Evolutionary conservation across 2,329 filamentous ascomycete species (phyloP).

Genomic region (Thelonectria discophora): DNA sequence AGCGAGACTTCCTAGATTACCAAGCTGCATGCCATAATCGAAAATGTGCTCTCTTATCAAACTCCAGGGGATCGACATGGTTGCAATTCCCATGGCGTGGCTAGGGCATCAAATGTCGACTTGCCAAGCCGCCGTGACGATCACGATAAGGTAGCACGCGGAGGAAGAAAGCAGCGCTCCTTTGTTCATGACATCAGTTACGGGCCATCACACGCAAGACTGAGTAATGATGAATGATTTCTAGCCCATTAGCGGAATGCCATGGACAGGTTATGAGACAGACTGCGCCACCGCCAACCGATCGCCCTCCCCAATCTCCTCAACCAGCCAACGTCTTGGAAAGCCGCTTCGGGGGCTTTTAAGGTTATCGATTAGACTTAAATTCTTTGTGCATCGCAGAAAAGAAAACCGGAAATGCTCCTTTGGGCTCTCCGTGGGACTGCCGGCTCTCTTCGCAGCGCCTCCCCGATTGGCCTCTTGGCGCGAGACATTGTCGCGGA

Average conservation of each 20-base stretch:
- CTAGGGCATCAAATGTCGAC: background rate
- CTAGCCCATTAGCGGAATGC: conserved; percentile 8
- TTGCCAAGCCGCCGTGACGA: conserved; percentile 12
- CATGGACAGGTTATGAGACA: conserved; percentile 9
- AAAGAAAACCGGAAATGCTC: background rate
- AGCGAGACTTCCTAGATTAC: background rate
- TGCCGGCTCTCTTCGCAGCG: background rate
- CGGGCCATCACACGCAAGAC: background rate
- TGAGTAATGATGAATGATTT: too few species aligned
- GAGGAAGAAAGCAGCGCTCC: background rate
- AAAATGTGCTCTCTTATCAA: conserved; percentile 12
- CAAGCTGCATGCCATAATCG: background rate
- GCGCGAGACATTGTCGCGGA: background rate
- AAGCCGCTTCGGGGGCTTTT: conserved; percentile 14
- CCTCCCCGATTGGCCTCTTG: background rate
- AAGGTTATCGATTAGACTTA: conserved; percentile 40
- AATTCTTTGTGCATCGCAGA: conserved; percentile 11
- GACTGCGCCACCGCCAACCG: conserved; percentile 19
- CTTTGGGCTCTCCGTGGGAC: background rate
- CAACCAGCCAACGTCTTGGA: background rate
- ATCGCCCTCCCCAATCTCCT: background rate
- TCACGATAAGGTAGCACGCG: conserved; percentile 16
- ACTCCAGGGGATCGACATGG: conserved; percentile 9
- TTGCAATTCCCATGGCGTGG: conserved; percentile 5
- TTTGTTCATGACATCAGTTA: conserved; percentile 11